These are phyloP conservation scores for Beta lomatogona DNA, from an alignment of 179 eudicot genomes.

Conservation along the genomic window DNA sequence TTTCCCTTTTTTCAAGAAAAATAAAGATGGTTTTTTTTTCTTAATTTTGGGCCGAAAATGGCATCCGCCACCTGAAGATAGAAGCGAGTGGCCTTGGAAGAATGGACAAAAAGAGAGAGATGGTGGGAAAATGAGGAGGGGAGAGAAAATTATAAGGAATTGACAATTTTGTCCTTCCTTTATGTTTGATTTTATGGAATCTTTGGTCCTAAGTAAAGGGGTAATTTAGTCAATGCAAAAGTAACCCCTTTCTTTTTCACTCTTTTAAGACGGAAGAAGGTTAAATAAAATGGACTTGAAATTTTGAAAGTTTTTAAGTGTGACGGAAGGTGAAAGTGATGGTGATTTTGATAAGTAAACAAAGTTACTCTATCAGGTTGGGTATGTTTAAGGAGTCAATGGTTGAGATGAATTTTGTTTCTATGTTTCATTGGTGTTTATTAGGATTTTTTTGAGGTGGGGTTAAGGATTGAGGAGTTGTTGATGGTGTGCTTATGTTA, in stretches of 20 bases:
- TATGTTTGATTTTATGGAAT: not conserved
- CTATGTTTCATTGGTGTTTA: not conserved
- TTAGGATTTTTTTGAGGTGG: too few species aligned
- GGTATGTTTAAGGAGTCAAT: conserved; percentile 11
- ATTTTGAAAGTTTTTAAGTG: not conserved
- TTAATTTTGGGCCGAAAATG: conserved; percentile 29
- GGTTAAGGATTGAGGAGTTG: too few species aligned
- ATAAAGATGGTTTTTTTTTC: not conserved
- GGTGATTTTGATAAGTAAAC: conserved; percentile 3
- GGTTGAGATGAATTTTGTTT: not conserved
- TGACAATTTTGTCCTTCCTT: not conserved
- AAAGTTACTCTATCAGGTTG: not conserved
- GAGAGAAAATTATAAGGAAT: not conserved
- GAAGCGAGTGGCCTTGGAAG: conserved; percentile 59
- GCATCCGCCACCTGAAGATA: conserved; percentile 46
- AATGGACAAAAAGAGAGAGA: conserved; percentile 21
- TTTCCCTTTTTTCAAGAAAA: conserved; percentile 13
- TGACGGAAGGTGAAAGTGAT: conserved; percentile 11
- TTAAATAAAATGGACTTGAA: not conserved
- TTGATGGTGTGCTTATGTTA: too few species aligned
- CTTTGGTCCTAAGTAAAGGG: not conserved
- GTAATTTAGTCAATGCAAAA: not conserved
- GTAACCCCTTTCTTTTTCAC: too few species aligned
- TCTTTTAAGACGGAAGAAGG: not conserved
- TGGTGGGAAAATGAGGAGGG: conserved; percentile 2